phyloP scores from a whole-genome alignment of 2,329 filamentous ascomycete genomes.

The Venturia pyrina region DNA sequence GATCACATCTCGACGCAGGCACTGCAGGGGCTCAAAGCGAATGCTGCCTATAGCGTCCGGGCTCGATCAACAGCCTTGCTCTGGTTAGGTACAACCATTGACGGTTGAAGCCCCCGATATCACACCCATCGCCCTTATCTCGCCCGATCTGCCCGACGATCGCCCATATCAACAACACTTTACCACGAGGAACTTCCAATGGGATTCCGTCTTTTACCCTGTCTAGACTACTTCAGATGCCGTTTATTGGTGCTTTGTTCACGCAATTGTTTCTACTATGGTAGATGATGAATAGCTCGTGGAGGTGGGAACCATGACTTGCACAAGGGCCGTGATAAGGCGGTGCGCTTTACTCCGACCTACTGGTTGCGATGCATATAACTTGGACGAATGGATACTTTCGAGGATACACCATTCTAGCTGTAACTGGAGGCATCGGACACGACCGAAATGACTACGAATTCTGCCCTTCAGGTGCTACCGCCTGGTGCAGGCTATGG shows the following conservation, averaged over 20 bases:
- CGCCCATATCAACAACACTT: not conserved
- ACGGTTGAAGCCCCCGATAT: too few species aligned
- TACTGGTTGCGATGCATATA: not conserved
- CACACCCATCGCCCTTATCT: not conserved
- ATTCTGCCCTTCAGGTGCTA: constrained; percentile 13
- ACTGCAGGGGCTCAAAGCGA: too few species aligned
- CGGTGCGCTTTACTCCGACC: not conserved
- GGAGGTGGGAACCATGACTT: not conserved
- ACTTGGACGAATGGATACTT: too few species aligned
- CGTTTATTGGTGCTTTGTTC: too few species aligned
- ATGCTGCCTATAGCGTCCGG: too few species aligned
- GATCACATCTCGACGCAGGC: too few species aligned
- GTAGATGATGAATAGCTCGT: not conserved
- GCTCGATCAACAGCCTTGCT: too few species aligned
- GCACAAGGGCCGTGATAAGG: not conserved
- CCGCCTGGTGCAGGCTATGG: constrained; percentile 38
- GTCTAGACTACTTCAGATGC: too few species aligned
- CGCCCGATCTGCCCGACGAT: not conserved
- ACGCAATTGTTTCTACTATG: too few species aligned
- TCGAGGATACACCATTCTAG: too few species aligned
- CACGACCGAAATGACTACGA: not conserved
- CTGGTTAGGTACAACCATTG: too few species aligned
- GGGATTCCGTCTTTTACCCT: too few species aligned
- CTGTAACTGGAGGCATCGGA: not conserved
- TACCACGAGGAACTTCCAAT: not conserved